Evolutionary conservation across 805 yeast genomes (phyloP), one percentile per base, ranked within the genome.

Genomic region (Jamesozyma jinghongensis): DNA sequence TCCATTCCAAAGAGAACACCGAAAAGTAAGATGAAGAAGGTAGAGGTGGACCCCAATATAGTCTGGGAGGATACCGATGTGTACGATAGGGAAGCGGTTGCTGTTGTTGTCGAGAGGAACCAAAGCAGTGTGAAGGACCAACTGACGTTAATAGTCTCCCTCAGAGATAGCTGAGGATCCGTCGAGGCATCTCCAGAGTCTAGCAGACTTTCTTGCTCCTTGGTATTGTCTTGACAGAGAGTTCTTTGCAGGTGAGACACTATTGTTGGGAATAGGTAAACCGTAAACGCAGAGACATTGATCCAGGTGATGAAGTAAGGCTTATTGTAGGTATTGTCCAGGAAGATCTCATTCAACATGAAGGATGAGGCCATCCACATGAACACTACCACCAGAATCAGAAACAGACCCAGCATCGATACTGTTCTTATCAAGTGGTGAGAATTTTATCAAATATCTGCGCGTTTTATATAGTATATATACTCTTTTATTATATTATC

Each of bases 21-120:
- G 11, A 87, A 70, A 1, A 86, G 45, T 33, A 90, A 69, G 1
- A 97, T 88, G 72, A 88, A 88, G 56, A 88, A 85, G 8, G 94
- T 81, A 4, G 92, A 79, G 0, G 96, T 86, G 34, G 95, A 81
- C n/a, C 94, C 81, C 29, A 90, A 64, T 19, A 88, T 88, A 2
- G 97, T 88, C 53, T 90, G 95, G 12, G 88, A 79, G 2, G 94
- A 87, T 17, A 88, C 97, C 13, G 86, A 77, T 0, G 97, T 90
- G 61, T 80, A 90, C 19, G 81, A 71, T 40, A 88, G 69, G 22
- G 92, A 77, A 0, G 94, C 82, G 60, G 90, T 88, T 27, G 87
- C 84, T 40, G 83, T 78, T 46, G 86, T 68, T 57, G 88, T 88
- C 3, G 96, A 92, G 14, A 77, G 42, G 54, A 84, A 88, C 97